Conservation (phyloP, 495 filamentous ascomycete species). For the Opeltia flavorubescens region DNA sequence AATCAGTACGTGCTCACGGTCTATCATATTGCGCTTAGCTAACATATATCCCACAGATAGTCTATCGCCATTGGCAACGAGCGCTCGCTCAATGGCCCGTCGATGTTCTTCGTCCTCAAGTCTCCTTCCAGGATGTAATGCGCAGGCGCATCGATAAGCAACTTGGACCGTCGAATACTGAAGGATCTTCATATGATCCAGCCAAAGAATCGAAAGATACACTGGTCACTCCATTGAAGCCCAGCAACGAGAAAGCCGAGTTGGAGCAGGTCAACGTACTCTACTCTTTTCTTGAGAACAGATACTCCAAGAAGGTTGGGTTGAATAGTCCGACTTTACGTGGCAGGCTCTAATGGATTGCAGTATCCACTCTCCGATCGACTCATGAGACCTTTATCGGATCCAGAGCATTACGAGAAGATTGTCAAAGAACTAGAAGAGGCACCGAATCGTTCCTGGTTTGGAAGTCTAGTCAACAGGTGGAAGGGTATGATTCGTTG, state of each 20-base stretch:
- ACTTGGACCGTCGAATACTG: constrained; percentile 9
- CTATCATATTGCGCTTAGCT: not conserved
- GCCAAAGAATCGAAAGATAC: constrained; percentile 14
- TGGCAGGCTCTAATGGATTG: not conserved
- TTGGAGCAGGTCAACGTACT: constrained; percentile 53
- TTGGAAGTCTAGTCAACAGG: constrained; percentile 39
- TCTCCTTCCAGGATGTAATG: constrained; percentile 60
- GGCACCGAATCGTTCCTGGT: constrained; percentile 48
- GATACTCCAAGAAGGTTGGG: constrained; percentile 46
- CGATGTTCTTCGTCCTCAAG: constrained; percentile 61
- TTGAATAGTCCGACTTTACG: not conserved
- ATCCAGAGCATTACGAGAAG: constrained; percentile 64
- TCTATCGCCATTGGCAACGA: constrained; percentile 43
- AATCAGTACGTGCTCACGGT: constrained; percentile 5
- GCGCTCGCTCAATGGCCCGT: constrained; percentile 66
- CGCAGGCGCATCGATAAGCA: constrained; percentile 39
- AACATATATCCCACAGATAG: constrained; percentile 18
- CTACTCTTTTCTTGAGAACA: constrained; percentile 58
- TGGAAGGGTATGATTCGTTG: constrained; percentile 53
- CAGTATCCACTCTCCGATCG: constrained; percentile 50
- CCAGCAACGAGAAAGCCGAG: constrained; percentile 25
- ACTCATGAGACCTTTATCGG: constrained; percentile 54
- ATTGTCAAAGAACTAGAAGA: constrained; percentile 58
- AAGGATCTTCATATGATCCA: constrained; percentile 5
- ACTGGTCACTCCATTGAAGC: constrained; percentile 10